phyloP scores from a whole-genome alignment of 1,139 yeast genomes.

The Zygoascus sp. region DNA sequence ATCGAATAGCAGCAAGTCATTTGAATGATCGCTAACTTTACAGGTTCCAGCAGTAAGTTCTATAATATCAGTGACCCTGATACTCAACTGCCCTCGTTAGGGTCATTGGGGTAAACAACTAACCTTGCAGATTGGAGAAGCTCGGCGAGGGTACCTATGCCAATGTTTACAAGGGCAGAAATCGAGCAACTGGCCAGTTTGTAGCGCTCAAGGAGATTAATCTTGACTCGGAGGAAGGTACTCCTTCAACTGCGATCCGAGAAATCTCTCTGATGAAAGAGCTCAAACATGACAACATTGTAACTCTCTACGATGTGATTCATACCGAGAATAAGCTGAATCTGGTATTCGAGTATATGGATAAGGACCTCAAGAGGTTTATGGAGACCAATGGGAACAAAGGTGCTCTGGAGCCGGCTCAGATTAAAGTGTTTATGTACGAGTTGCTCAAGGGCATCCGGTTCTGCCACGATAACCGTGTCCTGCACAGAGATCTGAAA shows the following conservation, averaged over 20 bases:
- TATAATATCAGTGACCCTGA: neutral
- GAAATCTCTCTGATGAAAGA: conserved; percentile 97
- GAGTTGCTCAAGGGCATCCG: conserved; percentile 85
- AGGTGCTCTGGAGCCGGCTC: conserved; percentile 73
- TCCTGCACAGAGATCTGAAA: conserved; percentile 89
- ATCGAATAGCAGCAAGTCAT: neutral
- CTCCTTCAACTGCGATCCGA: conserved; percentile 96
- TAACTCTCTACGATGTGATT: conserved; percentile 87
- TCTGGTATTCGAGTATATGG: conserved; percentile 89
- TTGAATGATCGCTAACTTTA: conserved; percentile 11
- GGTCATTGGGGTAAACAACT: conserved; percentile 7
- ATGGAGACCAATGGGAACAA: conserved; percentile 83
- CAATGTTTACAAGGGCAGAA: conserved; percentile 93
- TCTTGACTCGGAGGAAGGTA: conserved; percentile 94
- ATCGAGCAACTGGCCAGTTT: conserved; percentile 83
- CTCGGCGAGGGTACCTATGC: conserved; percentile 98
- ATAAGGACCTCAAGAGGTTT: conserved; percentile 85
- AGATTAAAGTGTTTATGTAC: conserved; percentile 88
- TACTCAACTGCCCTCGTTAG: neutral
- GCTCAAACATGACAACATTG: conserved; percentile 88
- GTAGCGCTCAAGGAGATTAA: conserved; percentile 95
- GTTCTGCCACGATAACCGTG: conserved; percentile 94
- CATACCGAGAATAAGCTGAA: conserved; percentile 96
- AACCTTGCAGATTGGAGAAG: conserved; percentile 57
- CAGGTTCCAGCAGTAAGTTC: conserved; percentile 28